These are phyloP conservation scores for Sedum album DNA, from an alignment of 164 flowering plant genomes.

Conservation along the genomic window DNA sequence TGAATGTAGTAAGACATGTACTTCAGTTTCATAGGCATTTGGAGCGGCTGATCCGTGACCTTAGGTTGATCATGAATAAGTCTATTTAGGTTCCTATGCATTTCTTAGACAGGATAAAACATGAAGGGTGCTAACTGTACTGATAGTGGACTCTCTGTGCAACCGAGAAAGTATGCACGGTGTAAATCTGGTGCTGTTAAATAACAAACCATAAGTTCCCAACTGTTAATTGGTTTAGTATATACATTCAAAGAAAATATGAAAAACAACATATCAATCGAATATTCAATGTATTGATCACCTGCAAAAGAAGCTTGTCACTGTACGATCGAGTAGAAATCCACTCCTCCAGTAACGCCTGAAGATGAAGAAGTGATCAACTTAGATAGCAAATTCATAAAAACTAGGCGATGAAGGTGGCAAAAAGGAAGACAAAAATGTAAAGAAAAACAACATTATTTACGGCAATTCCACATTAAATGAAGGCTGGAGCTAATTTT, in stretches of 20 bases:
- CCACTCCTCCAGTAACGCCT: constrained; percentile 99
- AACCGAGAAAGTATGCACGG: background rate
- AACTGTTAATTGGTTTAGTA: background rate
- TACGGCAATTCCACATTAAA: background rate
- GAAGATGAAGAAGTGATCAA: constrained; percentile 15
- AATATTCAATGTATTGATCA: constrained; percentile 14
- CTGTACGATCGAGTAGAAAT: constrained; percentile 56
- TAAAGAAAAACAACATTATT: background rate
- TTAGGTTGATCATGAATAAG: background rate
- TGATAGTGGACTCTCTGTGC: no score
- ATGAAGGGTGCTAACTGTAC: background rate
- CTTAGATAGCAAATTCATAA: background rate
- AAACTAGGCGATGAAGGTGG: background rate
- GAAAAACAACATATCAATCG: background rate
- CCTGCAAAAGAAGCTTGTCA: constrained; percentile 58
- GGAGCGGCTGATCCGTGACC: no score
- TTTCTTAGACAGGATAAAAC: background rate
- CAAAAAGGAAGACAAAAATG: background rate
- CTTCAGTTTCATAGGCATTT: background rate
- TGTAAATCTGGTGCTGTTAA: background rate
- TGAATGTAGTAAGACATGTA: background rate
- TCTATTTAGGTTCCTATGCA: background rate
- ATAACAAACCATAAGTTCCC: no score
- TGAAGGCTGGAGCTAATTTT: background rate
- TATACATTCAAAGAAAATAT: background rate